A percentile compares a stretch with the other conserved stretches of the same genome.
phyloP scores from a whole-genome alignment of 2,329 filamentous ascomycete genomes.

The Epichloe festucae region DNA sequence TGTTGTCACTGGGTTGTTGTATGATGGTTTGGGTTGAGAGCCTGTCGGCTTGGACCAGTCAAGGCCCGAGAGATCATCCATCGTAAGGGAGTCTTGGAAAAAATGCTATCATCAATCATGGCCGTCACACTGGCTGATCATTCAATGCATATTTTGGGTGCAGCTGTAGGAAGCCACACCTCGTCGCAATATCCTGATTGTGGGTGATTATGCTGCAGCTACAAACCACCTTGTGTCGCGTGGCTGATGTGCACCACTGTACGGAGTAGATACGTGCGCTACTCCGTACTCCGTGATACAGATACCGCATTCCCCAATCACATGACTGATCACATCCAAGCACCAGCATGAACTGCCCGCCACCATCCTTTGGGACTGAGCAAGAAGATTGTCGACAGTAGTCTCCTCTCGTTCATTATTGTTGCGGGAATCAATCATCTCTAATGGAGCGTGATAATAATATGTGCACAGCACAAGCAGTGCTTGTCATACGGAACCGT shows the following conservation, averaged over 20 bases:
- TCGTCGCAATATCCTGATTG: background rate
- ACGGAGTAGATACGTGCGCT: background rate
- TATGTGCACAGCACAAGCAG: too few relatives aligned
- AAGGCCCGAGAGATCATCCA: conserved; percentile 50
- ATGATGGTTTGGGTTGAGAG: conserved; percentile 22
- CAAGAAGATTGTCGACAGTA: too few relatives aligned
- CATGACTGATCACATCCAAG: background rate
- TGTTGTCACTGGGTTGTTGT: conserved; percentile 15
- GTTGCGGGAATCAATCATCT: too few relatives aligned
- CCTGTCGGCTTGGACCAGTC: conserved; percentile 39
- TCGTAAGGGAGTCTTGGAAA: conserved; percentile 19
- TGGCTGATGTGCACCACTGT: background rate
- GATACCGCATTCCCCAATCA: background rate
- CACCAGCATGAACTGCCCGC: background rate
- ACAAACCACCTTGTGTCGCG: background rate
- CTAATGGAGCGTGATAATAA: too few relatives aligned
- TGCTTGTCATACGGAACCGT: too few relatives aligned
- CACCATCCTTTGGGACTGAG: too few relatives aligned
- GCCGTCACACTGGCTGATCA: conserved; percentile 5
- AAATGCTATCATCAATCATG: conserved; percentile 1
- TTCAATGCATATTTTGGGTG: conserved; percentile 2
- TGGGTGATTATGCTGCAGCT: background rate
- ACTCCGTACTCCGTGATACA: too few relatives aligned
- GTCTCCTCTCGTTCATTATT: too few relatives aligned
- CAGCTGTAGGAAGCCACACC: background rate